Percentiles rank a stretch among this genome's conserved stretches.
Conservation (phyloP, 2,329 filamentous ascomycete genomes). For the Exophiala aquamarina region DNA sequence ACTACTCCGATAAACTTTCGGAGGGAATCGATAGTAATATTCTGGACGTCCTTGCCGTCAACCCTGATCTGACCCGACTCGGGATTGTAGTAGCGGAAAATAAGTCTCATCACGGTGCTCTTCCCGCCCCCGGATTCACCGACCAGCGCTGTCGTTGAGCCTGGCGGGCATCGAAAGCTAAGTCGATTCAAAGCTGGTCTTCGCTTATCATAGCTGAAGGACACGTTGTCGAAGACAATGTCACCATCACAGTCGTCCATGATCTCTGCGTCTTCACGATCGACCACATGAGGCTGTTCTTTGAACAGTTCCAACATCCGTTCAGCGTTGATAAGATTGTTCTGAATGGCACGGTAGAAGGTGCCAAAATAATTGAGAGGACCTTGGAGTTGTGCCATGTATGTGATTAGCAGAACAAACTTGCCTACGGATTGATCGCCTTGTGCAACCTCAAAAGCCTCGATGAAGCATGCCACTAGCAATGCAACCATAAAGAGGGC, state of each 20-base stretch:
- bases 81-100: constrained; percentile 95
- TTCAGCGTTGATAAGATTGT: constrained; percentile 96
- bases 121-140: constrained; percentile 97
- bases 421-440: constrained; percentile 66
- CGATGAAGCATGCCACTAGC: constrained; percentile 69
- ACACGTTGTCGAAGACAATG: constrained; percentile 83
- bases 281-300: constrained; percentile 87
- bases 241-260: constrained; percentile 73
- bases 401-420: constrained; percentile 72
- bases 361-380: constrained; percentile 88
- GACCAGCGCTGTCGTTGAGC: constrained; percentile 92
- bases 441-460: constrained; percentile 72
- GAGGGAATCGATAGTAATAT: constrained; percentile 90
- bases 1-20: constrained; percentile 91
- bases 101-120: constrained; percentile 90
- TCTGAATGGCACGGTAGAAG: constrained; percentile 94
- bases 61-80: constrained; percentile 76
- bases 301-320: constrained; percentile 94
- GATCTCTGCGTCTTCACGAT: constrained; percentile 64
- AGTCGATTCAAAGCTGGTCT: constrained; percentile 82
- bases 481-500: constrained; percentile 77
- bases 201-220: constrained; percentile 85
- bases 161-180: constrained; percentile 80
- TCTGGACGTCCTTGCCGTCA: constrained; percentile 79
- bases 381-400: constrained; percentile 76